phyloP scores from a whole-genome alignment of 2,329 filamentous ascomycete species.

The Paraphoma sp. region DNA sequence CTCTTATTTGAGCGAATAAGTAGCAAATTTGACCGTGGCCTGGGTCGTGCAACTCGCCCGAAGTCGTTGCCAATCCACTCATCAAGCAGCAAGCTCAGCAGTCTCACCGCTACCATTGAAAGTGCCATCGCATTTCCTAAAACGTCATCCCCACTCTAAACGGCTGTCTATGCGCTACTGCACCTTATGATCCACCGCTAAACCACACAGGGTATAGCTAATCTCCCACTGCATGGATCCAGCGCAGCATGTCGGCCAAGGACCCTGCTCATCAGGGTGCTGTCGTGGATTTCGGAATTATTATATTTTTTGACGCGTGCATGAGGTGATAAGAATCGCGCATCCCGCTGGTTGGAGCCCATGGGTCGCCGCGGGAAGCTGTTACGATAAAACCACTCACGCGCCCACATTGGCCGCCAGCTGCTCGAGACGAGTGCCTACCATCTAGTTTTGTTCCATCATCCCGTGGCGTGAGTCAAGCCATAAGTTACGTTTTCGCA shows the following conservation, averaged over 20 bases:
- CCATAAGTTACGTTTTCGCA: background rate
- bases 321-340: constrained; percentile 17
- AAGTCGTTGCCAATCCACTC: background rate
- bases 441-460: constrained; percentile 1
- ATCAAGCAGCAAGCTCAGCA: background rate
- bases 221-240: constrained; percentile 1
- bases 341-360: constrained; percentile 22
- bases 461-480: constrained; percentile 7
- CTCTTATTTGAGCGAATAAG: background rate
- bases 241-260: constrained; percentile 19
- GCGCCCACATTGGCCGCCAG: constrained; percentile 2
- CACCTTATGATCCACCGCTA: constrained; percentile 12
- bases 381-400: constrained; percentile 11
- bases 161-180: constrained; percentile 19
- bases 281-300: constrained; percentile 12
- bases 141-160: constrained; percentile 18
- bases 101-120: constrained; percentile 4
- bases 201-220: constrained; percentile 5
- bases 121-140: constrained; percentile 17
- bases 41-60: background rate
- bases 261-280: constrained; percentile 26
- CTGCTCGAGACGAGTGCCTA: background rate
- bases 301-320: constrained; percentile 7
- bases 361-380: constrained; percentile 5
- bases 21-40: background rate